Base-by-base conservation (phyloP, 2,329 filamentous ascomycete genomes). In the Arthrobotrys sphaeroides region DNA sequence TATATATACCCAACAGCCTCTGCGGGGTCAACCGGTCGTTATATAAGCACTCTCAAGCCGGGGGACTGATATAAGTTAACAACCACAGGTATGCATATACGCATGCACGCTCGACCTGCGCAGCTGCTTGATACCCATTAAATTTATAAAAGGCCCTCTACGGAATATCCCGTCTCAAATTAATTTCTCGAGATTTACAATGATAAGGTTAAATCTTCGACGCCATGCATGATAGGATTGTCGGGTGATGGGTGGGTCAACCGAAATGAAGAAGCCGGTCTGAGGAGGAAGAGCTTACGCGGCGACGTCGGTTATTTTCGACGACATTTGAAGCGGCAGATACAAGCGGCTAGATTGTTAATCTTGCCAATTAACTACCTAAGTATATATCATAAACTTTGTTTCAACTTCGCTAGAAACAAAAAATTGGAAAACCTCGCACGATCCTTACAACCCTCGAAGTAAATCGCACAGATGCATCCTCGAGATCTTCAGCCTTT, bases 201-300 rank as follows among this genome's bases (percentile, higher is more conserved):
- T 22, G 16, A 53, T 53, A 53, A 36, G 13, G 49, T 55, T 55
- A 9, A 13, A 38, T 55, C 47, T 53, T 33, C 24, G 16, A 38
- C 24, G 10, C 9, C 31, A 36, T 55, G 51, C 31, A 36, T 55
- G 51, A 55, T 55, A 38, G 38, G 51, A 55, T 55, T 24, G 24
- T 55, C 51, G 31, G 10, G 38, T 38, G 51, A 55, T 22, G 16
- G n/a, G 51, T 55, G 51, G 51, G 18, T 55, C 51, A 1, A 9
- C 38, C 6, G 51, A 55, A 38, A 36, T 53, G 28, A 38, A 13
- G 18, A n/a, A 31, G 9, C 16, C 18, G 16, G 13, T 38, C 28
- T 1, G n/a, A 38, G 16, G 38, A 5, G 31, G 38, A 22, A 7
- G 42, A 59, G 64, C 38, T 68, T 28, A 68, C 64, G 64, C 64